Evolutionary conservation across 2,329 filamentous ascomycete species (phyloP), one percentile per base, ranked within the genome.

Genomic region (Cladosporium velox): DNA sequence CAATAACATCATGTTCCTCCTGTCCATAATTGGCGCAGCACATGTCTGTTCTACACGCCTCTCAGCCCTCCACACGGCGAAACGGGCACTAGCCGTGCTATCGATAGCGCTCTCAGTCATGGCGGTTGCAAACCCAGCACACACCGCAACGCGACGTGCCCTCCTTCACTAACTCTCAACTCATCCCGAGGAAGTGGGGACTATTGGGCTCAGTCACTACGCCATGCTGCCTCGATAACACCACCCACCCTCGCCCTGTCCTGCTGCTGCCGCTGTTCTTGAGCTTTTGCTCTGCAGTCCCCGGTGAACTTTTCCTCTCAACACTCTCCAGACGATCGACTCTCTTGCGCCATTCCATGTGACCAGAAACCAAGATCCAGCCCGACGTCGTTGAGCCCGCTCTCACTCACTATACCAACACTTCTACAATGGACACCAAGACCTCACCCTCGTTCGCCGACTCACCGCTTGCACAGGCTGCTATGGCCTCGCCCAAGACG

Each of bases 191-290:
- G 35, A 28, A 57, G 61, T 64, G 61, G 61, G 52, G 34, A 64
- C 61, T 26, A 32, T 57, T 52, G 59, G 59, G 47, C 59, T 32
- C 35, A 38, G n/a, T 52, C 59, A 51, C 32, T 52, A 30, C 47
- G 71, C 68, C 38, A 78, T 78, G 76, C 75, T 78, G 49, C 73
- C 70, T 35, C 74, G 75, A 75, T 77, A 77, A 69, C 72, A 59
- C 34, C 54, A 34, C 49, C 49, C 26, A 12, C 21, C 59, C 26
- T 66, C 47, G 59, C 60, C 64, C 57, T 52, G 28, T 30, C 30
- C 52, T 55, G 52, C 52, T 30, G 32, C 52, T 55, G 28, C n/a
- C 8, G 30, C 5, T 41, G 34, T 35, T 21, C 41, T 47, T 12
- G 41, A 47, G 41, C 41, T 24, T 34, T 35, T 67, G 59, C 47